Evolutionary conservation across 2,329 filamentous ascomycete species (phyloP).

Genomic region (Hymenoscyphus linearis): DNA sequence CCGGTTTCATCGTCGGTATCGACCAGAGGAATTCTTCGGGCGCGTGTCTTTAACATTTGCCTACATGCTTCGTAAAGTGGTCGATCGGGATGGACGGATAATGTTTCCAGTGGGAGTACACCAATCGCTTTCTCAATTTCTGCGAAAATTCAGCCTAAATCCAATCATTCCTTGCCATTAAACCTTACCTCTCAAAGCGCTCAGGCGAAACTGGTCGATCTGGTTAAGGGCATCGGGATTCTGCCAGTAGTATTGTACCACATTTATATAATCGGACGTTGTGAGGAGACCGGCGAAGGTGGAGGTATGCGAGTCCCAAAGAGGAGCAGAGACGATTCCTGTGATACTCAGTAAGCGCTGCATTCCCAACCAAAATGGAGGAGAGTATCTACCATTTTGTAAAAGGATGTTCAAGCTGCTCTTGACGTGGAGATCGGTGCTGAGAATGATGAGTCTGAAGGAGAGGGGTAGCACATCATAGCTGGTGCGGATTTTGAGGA

Average conservation of each 20-base stretch:
- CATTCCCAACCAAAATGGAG: neutral
- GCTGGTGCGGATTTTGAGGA: constrained; percentile 91
- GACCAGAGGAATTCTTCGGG: constrained; percentile 87
- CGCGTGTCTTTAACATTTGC: constrained; percentile 88
- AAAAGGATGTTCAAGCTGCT: constrained; percentile 94
- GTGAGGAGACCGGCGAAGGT: constrained; percentile 93
- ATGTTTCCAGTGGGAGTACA: constrained; percentile 84
- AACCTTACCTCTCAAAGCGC: constrained; percentile 75
- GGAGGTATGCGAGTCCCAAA: constrained; percentile 93
- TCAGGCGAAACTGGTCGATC: constrained; percentile 89
- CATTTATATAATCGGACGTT: constrained; percentile 95
- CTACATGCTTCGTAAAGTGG: constrained; percentile 94
- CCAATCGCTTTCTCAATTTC: constrained; percentile 95
- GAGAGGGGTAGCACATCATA: constrained; percentile 97
- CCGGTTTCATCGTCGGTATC: constrained; percentile 93
- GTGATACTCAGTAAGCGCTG: constrained; percentile 17
- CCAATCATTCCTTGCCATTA: constrained; percentile 1
- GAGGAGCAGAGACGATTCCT: constrained; percentile 95
- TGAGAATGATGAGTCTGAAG: constrained; percentile 91
- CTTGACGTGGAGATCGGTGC: constrained; percentile 91
- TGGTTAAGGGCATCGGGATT: constrained; percentile 84
- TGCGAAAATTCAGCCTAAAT: constrained; percentile 35
- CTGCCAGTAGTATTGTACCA: constrained; percentile 98
- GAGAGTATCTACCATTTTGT: constrained; percentile 69
- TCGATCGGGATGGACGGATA: constrained; percentile 87